Conservation (phyloP, 441 rosid genomes). For the Jatropha podagrica region DNA sequence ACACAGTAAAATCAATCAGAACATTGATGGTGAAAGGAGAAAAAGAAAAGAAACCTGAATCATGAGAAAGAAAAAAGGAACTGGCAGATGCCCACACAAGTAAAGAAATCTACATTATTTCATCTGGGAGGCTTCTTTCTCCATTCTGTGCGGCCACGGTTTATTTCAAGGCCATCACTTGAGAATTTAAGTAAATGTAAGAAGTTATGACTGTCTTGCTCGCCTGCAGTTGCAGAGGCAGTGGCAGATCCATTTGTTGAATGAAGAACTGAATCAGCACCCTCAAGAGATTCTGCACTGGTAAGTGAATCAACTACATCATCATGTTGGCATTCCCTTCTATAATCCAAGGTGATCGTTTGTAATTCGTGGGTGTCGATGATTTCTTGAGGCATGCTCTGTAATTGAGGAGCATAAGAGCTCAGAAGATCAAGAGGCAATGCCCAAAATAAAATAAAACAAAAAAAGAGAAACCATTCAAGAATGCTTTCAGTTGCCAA, state of each 20-base stretch:
- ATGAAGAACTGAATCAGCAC: conserved; percentile 23
- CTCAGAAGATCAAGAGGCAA: neutral
- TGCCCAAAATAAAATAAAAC: neutral
- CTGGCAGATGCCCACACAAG: neutral
- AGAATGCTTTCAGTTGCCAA: conserved; percentile 29
- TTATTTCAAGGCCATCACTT: conserved; percentile 67
- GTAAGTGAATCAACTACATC: conserved; percentile 89
- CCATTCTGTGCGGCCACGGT: conserved; percentile 89
- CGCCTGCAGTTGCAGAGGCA: conserved; percentile 23
- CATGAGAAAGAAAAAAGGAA: neutral
- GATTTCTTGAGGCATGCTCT: conserved; percentile 95
- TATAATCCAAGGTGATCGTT: conserved; percentile 78
- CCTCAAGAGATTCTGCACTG: conserved; percentile 40
- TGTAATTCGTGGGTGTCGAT: conserved; percentile 86
- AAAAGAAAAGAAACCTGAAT: neutral
- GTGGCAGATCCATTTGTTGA: conserved; percentile 60
- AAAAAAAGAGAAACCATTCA: neutral
- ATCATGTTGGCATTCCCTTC: conserved; percentile 90
- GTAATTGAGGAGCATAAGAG: conserved; percentile 26
- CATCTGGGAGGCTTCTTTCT: conserved; percentile 62
- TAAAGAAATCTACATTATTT: conserved; percentile 8
- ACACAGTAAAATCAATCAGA: conserved; percentile 10
- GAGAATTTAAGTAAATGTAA: conserved; percentile 76
- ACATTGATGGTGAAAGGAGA: neutral
- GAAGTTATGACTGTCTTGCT: conserved; percentile 46